Evolutionary conservation across 1,284 basidiomycete genomes (phyloP), one percentile per base, ranked within the genome.

Genomic region (Naganishia sp.): DNA sequence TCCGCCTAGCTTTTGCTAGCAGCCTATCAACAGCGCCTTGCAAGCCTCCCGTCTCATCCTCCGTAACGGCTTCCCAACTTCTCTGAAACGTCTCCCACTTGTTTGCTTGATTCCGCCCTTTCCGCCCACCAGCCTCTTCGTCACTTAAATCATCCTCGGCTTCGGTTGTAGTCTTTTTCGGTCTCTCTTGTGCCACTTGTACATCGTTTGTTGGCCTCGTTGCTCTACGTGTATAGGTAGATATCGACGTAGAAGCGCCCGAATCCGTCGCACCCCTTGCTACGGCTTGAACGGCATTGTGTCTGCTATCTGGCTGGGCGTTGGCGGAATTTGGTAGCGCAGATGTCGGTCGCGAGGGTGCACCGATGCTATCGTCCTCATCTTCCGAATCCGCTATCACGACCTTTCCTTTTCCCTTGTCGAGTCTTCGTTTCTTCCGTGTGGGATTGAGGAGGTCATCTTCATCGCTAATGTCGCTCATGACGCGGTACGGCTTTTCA

Each of bases 41-140:
- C 68, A 99, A 79, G 72, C 92, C 95, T 1, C 95, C 95, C 0
- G 85, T 85, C 74, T 94, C 95, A 77, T 99, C 95, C 78, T 99
- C 96, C 74, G 93, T 90, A 0, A 99, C 92, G 2, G 89, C 90
- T 73, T 99, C 96, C 95, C 95, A 99, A 63, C 61, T 53, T 45
- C 51, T 42, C 61, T 53, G 61, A 53, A 53, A 63, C 41, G 52
- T 54, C 42, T 63, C 61, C 61, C 51, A 53, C 52, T 63, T 63
- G 28, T 63, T 63, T 18, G 52, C 52, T 28, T 54, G 42, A 17
- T 63, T 54, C 49, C 61, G 41, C 31, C 51, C 61, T 10, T 18
- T 43, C 45, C 41, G 28, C n/a, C 61, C 51, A 9, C 25, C 42
- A 15, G 41, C 55, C 42, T 63, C 61, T 47, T 63, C 61, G 15